Conservation (phyloP, 495 filamentous ascomycete species). For the Melanomma pulvis-pyrius region DNA sequence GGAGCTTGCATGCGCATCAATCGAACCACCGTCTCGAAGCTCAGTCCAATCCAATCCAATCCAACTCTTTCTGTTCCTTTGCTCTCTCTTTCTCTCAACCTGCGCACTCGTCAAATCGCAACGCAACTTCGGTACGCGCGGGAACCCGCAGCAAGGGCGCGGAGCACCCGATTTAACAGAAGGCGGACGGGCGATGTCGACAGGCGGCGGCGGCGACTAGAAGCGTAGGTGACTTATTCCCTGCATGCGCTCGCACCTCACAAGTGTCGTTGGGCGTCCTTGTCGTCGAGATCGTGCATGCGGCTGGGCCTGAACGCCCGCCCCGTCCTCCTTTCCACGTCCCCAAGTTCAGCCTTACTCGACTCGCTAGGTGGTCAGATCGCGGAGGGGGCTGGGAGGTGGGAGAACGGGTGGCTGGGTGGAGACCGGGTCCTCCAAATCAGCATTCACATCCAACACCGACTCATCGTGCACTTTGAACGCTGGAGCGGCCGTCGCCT, state of each 20-base stretch:
- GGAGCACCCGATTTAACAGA: background rate
- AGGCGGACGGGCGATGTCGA: background rate
- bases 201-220: background rate
- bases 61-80: background rate
- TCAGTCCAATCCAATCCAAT: background rate
- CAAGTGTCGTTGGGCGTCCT: slow-evolving; percentile 1
- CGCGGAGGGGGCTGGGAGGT: background rate
- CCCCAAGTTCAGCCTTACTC: background rate
- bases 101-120: too few species aligned
- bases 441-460: background rate
- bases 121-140: background rate
- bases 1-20: background rate
- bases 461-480: background rate
- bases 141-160: background rate
- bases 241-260: background rate
- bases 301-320: background rate
- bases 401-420: background rate
- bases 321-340: background rate
- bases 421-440: too few species aligned
- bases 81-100: background rate
- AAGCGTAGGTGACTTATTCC: background rate
- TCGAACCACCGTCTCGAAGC: background rate
- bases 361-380: background rate
- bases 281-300: background rate
- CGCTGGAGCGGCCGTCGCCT: too few species aligned